These are phyloP conservation scores for Davidsoniella eucalypti DNA, from an alignment of 2,329 filamentous ascomycete species.

Conservation along the genomic window DNA sequence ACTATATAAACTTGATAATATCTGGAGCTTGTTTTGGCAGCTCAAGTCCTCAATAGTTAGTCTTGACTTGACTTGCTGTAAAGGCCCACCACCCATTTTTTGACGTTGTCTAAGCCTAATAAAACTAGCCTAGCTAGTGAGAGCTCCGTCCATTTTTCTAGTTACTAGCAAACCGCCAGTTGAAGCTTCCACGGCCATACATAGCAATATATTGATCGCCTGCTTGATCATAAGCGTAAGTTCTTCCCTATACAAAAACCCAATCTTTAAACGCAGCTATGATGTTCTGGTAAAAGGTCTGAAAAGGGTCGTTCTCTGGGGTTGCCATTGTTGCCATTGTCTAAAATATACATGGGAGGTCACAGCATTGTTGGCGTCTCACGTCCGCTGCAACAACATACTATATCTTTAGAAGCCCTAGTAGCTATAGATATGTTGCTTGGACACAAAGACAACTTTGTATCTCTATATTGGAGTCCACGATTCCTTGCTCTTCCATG, in stretches of 20 bases:
- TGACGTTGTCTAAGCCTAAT: too few species aligned
- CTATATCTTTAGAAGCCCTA: too few species aligned
- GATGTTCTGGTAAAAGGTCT: slow-evolving; percentile 11
- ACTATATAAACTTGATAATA: too few species aligned
- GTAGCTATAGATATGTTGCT: too few species aligned
- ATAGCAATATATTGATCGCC: too few species aligned
- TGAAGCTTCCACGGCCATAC: background rate
- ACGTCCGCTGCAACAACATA: background rate
- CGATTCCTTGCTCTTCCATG: slow-evolving; percentile 1
- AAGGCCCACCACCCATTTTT: too few species aligned
- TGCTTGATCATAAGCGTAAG: background rate
- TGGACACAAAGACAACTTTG: background rate
- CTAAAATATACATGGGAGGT: background rate
- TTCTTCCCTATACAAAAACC: background rate
- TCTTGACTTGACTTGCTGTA: too few species aligned
- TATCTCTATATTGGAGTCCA: slow-evolving; percentile 10
- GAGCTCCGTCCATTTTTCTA: too few species aligned
- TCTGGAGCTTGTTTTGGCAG: too few species aligned
- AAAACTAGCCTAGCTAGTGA: too few species aligned
- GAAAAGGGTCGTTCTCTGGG: slow-evolving; percentile 5
- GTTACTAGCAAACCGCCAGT: background rate
- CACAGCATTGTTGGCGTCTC: background rate
- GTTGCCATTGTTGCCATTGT: background rate
- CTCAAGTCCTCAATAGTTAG: too few species aligned
- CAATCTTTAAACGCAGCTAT: background rate